A percentile compares a stretch with the other conserved stretches of the same genome.
Evolutionary conservation across 1,284 basidiomycete species (phyloP).

Genomic region (Tilletia caries): DNA sequence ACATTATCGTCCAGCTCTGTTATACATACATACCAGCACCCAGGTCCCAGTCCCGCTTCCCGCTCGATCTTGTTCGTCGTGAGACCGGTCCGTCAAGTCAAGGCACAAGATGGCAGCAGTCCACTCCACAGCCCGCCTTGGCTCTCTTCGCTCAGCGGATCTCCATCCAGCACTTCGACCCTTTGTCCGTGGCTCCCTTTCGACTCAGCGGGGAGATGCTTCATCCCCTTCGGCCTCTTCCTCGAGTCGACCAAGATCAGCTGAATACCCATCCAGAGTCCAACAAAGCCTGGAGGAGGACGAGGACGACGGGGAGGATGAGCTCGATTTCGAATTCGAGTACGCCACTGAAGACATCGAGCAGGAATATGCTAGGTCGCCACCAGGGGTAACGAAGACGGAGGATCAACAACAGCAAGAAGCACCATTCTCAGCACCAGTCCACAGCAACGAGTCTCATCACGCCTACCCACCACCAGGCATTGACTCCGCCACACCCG

Average conservation of each 20-base stretch:
- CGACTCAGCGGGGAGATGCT: too few species aligned
- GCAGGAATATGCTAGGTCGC: not conserved
- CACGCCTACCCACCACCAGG: not conserved
- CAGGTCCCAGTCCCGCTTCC: too few species aligned
- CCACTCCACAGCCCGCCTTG: constrained; percentile 1
- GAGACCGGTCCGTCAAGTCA: too few species aligned
- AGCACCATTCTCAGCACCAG: too few species aligned
- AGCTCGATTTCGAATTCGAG: not conserved
- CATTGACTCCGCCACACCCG: not conserved
- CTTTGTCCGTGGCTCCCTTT: not conserved
- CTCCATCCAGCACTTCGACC: not conserved
- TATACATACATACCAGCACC: too few species aligned
- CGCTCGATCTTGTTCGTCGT: too few species aligned
- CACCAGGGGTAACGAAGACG: not conserved
- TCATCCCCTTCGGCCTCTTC: not conserved
- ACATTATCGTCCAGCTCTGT: too few species aligned
- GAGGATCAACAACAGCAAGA: not conserved
- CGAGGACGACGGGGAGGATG: not conserved
- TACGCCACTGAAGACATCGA: not conserved
- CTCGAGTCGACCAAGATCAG: not conserved
- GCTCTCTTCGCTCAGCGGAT: not conserved
- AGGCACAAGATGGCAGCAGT: not conserved
- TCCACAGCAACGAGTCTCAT: too few species aligned
- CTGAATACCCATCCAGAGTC: not conserved
- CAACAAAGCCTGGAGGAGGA: not conserved